Base-by-base conservation (phyloP, 129 eudicot species). In the Deinandra increscens region DNA sequence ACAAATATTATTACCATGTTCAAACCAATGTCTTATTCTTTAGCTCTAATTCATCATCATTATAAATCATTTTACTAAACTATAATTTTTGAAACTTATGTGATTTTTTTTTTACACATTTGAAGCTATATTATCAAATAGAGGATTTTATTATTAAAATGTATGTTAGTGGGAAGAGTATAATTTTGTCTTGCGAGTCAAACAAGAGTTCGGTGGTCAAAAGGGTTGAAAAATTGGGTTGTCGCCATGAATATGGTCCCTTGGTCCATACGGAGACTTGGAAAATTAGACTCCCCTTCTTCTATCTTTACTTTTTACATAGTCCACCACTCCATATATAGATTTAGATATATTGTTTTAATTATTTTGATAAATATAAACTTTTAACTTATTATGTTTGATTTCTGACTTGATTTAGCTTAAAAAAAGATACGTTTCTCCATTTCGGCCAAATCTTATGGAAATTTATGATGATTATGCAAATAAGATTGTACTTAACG, bases 131-230 rank as follows among this genome's bases (percentile, higher is more conserved):
- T 45, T 38, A 26, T 69, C 8, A 46, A 41, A 53, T 3, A 3
- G 20, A 19, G 60, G 60, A 72, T 33, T 31, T 42, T 41, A n/a
- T n/a, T 18, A 71, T 54, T 26, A 1, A 1, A 26, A 26, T n/a
- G n/a, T n/a, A 26, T 26, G 31, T 26, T 26, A 73, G 58, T 39
- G 72, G 72, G 72, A 54, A 4, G 73, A 15, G 48, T 29, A 55
- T 66, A 13, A 66, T 65, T 51, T 43, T 75, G 58, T 75, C 39
- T 54, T 54, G 67, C 48, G 7, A 54, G 79, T 75, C 79, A 75
- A 75, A 75, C 39, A 42, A 65, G 73, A 66, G 72, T 56, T 65
- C 66, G 73, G 45, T 65, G 73, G 79, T 75, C 79, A 75, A 66
- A 66, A 55, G 49, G n/a, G 38, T 60, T n/a, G 45, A 60, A 58